These are phyloP conservation scores for Mimosa bimucronata DNA, from an alignment of 306 rosid genomes.

Conservation along the genomic window DNA sequence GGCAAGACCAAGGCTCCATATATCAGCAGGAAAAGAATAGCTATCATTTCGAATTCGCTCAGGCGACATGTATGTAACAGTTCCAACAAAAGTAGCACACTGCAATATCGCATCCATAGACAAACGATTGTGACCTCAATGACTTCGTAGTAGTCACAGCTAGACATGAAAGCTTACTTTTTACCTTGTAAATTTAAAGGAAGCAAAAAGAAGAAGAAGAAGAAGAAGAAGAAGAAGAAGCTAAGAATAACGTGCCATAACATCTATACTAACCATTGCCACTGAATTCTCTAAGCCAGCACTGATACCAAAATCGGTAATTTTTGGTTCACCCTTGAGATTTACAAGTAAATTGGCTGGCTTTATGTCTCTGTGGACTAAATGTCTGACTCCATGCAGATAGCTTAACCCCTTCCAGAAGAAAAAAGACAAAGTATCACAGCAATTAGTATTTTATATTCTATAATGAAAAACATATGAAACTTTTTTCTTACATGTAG, in stretches of 20 bases:
- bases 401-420: conserved; percentile 81
- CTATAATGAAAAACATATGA: conserved; percentile 25
- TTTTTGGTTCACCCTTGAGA: conserved; percentile 96
- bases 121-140: conserved; percentile 16
- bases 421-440: conserved; percentile 31
- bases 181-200: not conserved
- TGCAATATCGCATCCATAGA: conserved; percentile 41
- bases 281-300: conserved; percentile 96
- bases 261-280: conserved; percentile 79
- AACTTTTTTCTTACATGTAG: conserved; percentile 60
- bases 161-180: conserved; percentile 18
- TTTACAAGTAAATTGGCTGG: conserved; percentile 94
- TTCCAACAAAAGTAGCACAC: conserved; percentile 99
- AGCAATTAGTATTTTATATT: conserved; percentile 15
- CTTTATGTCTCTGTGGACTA: conserved; percentile 96
- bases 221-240: conserved; percentile 3
- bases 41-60: conserved; percentile 93
- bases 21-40: conserved; percentile 98
- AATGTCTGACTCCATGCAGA: conserved; percentile 87
- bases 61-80: conserved; percentile 97
- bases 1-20: conserved; percentile 98
- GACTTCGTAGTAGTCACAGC: not conserved
- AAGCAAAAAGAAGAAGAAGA: no score
- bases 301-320: conserved; percentile 96
- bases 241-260: conserved; percentile 1